Percentiles rank a stretch among this genome's conserved stretches.
These are phyloP conservation scores for Cyclostephanos invisitatus DNA, from an alignment of 108 stramenopile genomes.

Conservation along the genomic window DNA sequence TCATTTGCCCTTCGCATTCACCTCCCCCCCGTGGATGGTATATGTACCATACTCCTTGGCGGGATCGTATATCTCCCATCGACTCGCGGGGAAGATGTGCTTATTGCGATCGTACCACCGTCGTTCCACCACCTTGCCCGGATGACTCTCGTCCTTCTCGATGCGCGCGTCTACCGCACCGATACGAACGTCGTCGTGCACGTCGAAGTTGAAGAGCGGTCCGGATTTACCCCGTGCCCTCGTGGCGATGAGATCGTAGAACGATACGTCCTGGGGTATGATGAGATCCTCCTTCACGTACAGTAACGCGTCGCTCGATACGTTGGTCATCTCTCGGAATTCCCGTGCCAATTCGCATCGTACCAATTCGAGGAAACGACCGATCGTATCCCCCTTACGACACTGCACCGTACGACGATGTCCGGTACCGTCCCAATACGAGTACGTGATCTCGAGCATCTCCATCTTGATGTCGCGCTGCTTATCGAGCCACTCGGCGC, in stretches of 20 bases:
- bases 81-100: conserved; percentile 96
- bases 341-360: conserved; percentile 77
- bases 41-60: conserved; percentile 87
- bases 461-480: conserved; percentile 86
- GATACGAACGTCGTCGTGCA: conserved; percentile 94
- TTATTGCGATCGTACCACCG: conserved; percentile 97
- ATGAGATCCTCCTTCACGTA: conserved; percentile 99
- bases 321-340: conserved; percentile 81
- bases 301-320: conserved; percentile 83
- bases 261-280: conserved; percentile 92
- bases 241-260: conserved; percentile 95
- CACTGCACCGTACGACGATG: conserved; percentile 81
- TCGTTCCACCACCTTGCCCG: conserved; percentile 95
- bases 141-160: conserved; percentile 97
- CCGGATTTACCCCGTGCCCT: conserved; percentile 94
- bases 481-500: conserved; percentile 80
- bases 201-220: conserved; percentile 96
- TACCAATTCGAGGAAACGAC: conserved; percentile 86
- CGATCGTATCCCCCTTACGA: conserved; percentile 89
- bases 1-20: conserved; percentile 49
- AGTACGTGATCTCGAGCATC: conserved; percentile 89
- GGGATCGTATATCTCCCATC: conserved; percentile 97
- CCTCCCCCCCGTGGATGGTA: conserved; percentile 89
- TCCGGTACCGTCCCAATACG: conserved; percentile 97
- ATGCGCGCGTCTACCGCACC: conserved; percentile 82